A percentile compares a stretch with the other conserved stretches of the same genome.
Conservation (phyloP, 768 basidiomycete species). For the Russula emetica region DNA sequence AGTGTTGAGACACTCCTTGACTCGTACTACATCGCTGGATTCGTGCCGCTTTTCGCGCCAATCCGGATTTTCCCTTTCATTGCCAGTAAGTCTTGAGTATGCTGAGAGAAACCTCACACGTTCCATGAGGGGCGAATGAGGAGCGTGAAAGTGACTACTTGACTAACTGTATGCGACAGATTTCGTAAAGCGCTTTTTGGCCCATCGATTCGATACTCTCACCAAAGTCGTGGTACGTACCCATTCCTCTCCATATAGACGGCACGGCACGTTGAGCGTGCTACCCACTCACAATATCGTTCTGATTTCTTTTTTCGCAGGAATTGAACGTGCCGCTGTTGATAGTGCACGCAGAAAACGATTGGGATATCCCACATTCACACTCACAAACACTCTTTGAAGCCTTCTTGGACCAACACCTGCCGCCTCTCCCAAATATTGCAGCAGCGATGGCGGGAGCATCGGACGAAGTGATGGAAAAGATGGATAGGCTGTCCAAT, state of each 20-base stretch:
- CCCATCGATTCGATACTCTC: conserved; percentile 60
- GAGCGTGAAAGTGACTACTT: not conserved
- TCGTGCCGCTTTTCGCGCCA: conserved; percentile 69
- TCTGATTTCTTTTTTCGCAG: conserved; percentile 36
- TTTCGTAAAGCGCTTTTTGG: conserved; percentile 49
- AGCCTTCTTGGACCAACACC: conserved; percentile 55
- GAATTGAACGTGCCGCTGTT: conserved; percentile 63
- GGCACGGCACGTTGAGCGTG: not conserved
- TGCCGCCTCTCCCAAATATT: conserved; percentile 43
- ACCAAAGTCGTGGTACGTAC: conserved; percentile 53
- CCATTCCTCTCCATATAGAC: not conserved
- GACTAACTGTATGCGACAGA: conserved; percentile 35
- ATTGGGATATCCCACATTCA: conserved; percentile 64
- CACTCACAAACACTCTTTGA: conserved; percentile 71
- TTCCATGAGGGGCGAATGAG: not conserved
- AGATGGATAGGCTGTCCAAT: conserved; percentile 38
- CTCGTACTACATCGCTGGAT: conserved; percentile 60
- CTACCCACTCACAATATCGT: not conserved
- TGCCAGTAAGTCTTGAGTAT: conserved; percentile 59
- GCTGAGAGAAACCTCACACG: not conserved
- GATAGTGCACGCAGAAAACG: conserved; percentile 70
- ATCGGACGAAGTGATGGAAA: conserved; percentile 44
- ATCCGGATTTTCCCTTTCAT: conserved; percentile 58
- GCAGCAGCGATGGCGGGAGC: conserved; percentile 32
- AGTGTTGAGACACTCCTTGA: conserved; percentile 48